These are phyloP conservation scores for Aspergillus asperescens DNA, from an alignment of 495 filamentous ascomycete genomes.

Conservation along the genomic window DNA sequence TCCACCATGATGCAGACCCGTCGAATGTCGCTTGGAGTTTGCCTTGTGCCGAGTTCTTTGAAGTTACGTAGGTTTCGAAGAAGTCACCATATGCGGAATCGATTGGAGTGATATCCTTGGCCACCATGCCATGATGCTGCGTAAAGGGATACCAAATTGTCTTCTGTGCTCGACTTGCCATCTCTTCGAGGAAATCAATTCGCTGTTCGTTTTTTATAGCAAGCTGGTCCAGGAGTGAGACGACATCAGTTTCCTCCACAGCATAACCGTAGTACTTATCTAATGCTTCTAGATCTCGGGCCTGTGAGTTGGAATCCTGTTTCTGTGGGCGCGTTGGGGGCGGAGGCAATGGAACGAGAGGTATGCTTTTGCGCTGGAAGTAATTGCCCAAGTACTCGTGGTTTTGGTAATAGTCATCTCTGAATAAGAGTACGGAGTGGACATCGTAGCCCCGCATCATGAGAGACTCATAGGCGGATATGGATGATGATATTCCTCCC, in stretches of 20 bases:
- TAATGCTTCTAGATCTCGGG: slow-evolving; percentile 52
- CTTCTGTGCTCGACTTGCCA: slow-evolving; percentile 51
- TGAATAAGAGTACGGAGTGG: slow-evolving; percentile 58
- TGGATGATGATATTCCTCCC: slow-evolving; percentile 68
- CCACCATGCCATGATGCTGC: slow-evolving; percentile 58
- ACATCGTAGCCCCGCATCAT: slow-evolving; percentile 69
- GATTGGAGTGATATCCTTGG: slow-evolving; percentile 59
- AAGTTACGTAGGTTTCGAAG: slow-evolving; percentile 54
- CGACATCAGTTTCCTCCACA: slow-evolving; percentile 32
- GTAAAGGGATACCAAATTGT: slow-evolving; percentile 80
- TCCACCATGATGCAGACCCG: slow-evolving; percentile 82
- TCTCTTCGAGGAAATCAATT: slow-evolving; percentile 50
- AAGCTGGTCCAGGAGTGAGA: slow-evolving; percentile 43
- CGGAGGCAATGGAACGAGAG: slow-evolving; percentile 45
- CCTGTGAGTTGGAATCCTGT: slow-evolving; percentile 25
- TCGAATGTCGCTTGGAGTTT: slow-evolving; percentile 61
- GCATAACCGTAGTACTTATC: slow-evolving; percentile 49
- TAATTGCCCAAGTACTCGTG: slow-evolving; percentile 57
- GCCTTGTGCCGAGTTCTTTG: slow-evolving; percentile 6
- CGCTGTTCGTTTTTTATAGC: slow-evolving; percentile 44
- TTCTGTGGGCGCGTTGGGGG: slow-evolving; percentile 43
- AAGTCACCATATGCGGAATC: slow-evolving; percentile 72
- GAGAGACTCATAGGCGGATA: slow-evolving; percentile 71
- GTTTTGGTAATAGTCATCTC: slow-evolving; percentile 57
- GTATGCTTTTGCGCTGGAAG: slow-evolving; percentile 55